phyloP scores from a whole-genome alignment of 768 basidiomycete species.

The Boletus tylopilopsis region DNA sequence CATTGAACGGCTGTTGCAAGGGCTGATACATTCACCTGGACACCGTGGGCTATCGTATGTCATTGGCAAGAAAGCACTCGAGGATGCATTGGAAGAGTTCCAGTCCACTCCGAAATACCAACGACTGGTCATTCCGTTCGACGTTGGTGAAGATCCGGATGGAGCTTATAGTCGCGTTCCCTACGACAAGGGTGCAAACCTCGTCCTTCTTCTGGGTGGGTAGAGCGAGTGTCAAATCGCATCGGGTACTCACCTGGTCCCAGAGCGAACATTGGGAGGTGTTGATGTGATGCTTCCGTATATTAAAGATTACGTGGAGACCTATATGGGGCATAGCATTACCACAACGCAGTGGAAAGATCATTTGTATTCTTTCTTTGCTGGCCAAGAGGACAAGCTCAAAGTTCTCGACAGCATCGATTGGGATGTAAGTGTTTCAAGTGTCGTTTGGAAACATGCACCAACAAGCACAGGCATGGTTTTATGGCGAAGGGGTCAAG shows the following conservation, averaged over 20 bases:
- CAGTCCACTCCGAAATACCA: conserved; percentile 64
- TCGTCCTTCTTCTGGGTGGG: conserved; percentile 77
- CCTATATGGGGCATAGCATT: conserved; percentile 54
- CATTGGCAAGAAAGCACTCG: conserved; percentile 67
- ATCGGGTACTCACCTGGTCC: background rate
- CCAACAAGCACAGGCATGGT: conserved; percentile 40
- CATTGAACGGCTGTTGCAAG: conserved; percentile 77
- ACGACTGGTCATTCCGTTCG: conserved; percentile 72
- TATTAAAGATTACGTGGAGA: conserved; percentile 50
- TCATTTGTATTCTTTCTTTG: conserved; percentile 53
- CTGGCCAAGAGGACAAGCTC: conserved; percentile 40
- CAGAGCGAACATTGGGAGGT: conserved; percentile 54
- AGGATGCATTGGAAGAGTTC: conserved; percentile 66
- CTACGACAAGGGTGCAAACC: conserved; percentile 89
- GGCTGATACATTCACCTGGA: conserved; percentile 64
- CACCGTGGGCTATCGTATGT: conserved; percentile 79
- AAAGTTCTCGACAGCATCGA: conserved; percentile 48
- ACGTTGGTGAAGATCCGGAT: conserved; percentile 72
- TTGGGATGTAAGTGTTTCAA: conserved; percentile 46
- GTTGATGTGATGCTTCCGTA: conserved; percentile 55
- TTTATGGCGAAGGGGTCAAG: conserved; percentile 50
- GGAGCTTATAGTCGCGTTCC: conserved; percentile 73
- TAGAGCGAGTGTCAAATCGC: background rate
- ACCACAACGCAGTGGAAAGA: conserved; percentile 55
- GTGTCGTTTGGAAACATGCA: background rate